Evolutionary conservation across 371 early-diverging fungal species (phyloP), one percentile per base, ranked within the genome.

Genomic region (Sporodiniella umbellata): DNA sequence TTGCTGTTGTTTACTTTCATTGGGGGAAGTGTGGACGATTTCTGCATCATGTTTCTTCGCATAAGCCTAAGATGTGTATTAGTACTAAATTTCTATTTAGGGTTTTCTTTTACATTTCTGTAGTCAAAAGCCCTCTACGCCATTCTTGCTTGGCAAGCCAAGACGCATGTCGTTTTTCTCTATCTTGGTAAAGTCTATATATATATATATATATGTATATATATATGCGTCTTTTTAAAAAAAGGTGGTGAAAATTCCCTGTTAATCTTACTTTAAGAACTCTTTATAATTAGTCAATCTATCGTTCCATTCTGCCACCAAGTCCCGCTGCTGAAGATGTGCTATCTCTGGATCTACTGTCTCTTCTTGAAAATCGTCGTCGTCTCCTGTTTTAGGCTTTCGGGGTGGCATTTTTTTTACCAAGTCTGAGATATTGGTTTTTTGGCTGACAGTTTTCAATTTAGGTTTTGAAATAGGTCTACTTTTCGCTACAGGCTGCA

Each of bases 71-170:
- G 8, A 14, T 31, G 17, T 8, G 7, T 8, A 24, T 28, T 39
- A 6, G 21, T 38, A 10, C 12, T 31, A 8, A 8, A 3, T 23
- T 6, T 19, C 8, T 7, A 40, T 23, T 18, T 1, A n/a, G 24
- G 10, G 8, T 14, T 0, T 18, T 8, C 3, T 23, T 62, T 53
- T 66, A 72, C 75, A 66, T 65, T 42, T 70, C 68, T 11, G 75
- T 70, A 1, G 75, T 74, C 12, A 57, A 38, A 2, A 74, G 58
- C 10, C 75, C 66, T 45, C 58, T 51, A 11, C 75, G 66, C 75
- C 75, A 74, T 53, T 54, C 48, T 44, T 68, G 70, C 33, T 74
- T 70, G 15, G 57, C 54, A 11, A 31, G 30, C 68, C 68, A 68
- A 30, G 67, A 68, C 8, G 35, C 30, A 22, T 63, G 38, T n/a